These are phyloP conservation scores for Lodderomyces elongisporus DNA, from an alignment of 1,139 yeast species.

Conservation along the genomic window DNA sequence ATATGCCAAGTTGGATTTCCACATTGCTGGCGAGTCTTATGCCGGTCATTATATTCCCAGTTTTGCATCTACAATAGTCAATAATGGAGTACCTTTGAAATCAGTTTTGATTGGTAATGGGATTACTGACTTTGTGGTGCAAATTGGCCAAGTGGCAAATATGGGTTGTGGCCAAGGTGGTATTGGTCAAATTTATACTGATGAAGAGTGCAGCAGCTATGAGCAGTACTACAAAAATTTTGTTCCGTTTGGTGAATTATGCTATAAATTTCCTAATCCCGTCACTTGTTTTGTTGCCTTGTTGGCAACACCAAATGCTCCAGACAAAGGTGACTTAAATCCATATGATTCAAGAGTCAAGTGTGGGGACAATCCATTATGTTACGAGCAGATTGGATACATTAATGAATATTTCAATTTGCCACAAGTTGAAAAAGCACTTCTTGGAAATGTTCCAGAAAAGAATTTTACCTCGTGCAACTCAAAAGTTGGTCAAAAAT, in stretches of 20 bases:
- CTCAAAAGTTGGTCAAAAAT: constrained; percentile 71
- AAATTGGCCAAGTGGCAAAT: constrained; percentile 75
- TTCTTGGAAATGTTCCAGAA: constrained; percentile 51
- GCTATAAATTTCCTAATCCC: constrained; percentile 69
- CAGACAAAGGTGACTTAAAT: constrained; percentile 55
- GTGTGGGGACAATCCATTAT: constrained; percentile 68
- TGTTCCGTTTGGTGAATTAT: constrained; percentile 67
- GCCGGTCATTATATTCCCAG: constrained; percentile 94
- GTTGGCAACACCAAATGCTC: constrained; percentile 33
- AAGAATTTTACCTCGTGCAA: constrained; percentile 79
- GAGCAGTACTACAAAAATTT: constrained; percentile 60
- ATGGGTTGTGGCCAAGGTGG: constrained; percentile 92
- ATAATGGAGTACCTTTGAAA: constrained; percentile 32
- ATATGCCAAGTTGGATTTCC: constrained; percentile 61
- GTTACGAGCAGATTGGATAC: constrained; percentile 47
- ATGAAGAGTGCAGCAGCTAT: constrained; percentile 7
- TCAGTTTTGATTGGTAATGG: constrained; percentile 91
- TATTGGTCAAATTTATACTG: constrained; percentile 21
- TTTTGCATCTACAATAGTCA: constrained; percentile 69
- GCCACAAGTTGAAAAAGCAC: constrained; percentile 47
- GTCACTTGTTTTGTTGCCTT: constrained; percentile 90
- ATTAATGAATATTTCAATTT: constrained; percentile 29
- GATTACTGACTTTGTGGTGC: constrained; percentile 79
- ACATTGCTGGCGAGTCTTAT: constrained; percentile 83
- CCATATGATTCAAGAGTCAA: constrained; percentile 85